phyloP scores from a whole-genome alignment of 495 filamentous ascomycete genomes.

The Annulohypoxylon bovei region DNA sequence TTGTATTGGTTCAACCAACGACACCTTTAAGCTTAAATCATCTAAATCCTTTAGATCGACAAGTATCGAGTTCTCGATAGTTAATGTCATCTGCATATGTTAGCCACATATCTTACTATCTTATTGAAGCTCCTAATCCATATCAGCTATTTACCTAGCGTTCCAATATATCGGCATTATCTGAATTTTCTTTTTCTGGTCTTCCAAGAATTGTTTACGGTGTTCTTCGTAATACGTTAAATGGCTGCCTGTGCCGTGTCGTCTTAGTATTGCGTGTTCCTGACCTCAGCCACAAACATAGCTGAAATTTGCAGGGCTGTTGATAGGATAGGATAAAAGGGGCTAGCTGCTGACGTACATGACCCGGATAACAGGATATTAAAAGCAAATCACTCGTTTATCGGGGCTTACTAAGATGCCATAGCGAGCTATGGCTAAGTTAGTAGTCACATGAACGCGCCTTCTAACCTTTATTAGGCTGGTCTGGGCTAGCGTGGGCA shows the following conservation, averaged over 20 bases:
- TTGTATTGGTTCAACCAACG: background rate
- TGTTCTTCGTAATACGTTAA: background rate
- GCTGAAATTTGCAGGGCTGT: conserved; percentile 2
- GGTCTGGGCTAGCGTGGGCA: background rate
- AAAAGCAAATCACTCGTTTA: background rate
- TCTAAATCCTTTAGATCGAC: background rate
- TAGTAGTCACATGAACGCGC: background rate
- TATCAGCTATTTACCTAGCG: background rate
- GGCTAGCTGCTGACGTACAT: conserved; percentile 5
- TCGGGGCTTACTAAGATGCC: background rate
- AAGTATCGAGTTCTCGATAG: background rate
- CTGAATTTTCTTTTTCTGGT: background rate
- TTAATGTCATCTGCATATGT: background rate
- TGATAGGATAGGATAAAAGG: conserved; percentile 5
- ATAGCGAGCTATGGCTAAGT: background rate
- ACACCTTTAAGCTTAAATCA: background rate
- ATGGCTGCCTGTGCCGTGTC: conserved; percentile 1
- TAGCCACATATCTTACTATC: background rate
- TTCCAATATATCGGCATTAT: background rate
- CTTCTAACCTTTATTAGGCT: background rate
- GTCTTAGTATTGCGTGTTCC: conserved; percentile 3
- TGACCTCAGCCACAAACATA: background rate
- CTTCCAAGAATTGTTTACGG: background rate
- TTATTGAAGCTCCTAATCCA: background rate
- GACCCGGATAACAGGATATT: background rate